phyloP scores from a whole-genome alignment of 1,284 basidiomycete species.

The Pyrrhoderma noxium region DNA sequence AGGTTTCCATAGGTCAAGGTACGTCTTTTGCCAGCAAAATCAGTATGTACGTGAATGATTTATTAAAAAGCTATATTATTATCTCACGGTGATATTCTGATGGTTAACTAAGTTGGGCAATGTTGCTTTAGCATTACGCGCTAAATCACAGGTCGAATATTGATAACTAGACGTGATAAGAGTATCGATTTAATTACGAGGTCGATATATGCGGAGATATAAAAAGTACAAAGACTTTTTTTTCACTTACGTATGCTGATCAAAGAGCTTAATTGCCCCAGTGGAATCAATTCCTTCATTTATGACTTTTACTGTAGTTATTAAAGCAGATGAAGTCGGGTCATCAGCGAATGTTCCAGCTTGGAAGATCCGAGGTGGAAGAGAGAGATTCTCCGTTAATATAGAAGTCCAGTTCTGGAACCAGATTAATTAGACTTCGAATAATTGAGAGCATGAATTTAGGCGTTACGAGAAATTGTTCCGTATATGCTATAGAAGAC shows the following conservation, averaged over 20 bases:
- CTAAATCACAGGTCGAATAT: conserved; percentile 33
- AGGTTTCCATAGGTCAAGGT: conserved; percentile 31
- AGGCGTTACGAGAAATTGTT: conserved; percentile 26
- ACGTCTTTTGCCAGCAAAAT: conserved; percentile 19
- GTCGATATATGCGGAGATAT: no score
- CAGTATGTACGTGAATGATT: no score
- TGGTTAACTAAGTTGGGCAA: conserved; percentile 30
- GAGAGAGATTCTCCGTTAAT: conserved; percentile 24
- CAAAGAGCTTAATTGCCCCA: conserved; percentile 27
- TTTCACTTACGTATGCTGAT: conserved; percentile 28
- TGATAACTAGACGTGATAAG: conserved; percentile 25
- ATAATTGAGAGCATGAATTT: neutral
- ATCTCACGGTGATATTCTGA: conserved; percentile 28
- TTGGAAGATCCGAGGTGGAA: conserved; percentile 28
- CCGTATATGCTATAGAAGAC: conserved; percentile 27
- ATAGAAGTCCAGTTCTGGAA: conserved; percentile 28
- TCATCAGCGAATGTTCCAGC: conserved; percentile 29
- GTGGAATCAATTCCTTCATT: conserved; percentile 28
- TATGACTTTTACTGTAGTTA: conserved; percentile 29
- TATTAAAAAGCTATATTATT: neutral
- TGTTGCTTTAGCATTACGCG: conserved; percentile 29
- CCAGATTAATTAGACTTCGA: neutral
- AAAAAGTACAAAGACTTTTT: neutral
- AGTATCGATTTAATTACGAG: no score
- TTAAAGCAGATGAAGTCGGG: conserved; percentile 25